A percentile compares a stretch with the other conserved stretches of the same genome.
These are phyloP conservation scores for Rhexocercosporidium sp. DNA, from an alignment of 2,329 filamentous ascomycete genomes.

Conservation along the genomic window DNA sequence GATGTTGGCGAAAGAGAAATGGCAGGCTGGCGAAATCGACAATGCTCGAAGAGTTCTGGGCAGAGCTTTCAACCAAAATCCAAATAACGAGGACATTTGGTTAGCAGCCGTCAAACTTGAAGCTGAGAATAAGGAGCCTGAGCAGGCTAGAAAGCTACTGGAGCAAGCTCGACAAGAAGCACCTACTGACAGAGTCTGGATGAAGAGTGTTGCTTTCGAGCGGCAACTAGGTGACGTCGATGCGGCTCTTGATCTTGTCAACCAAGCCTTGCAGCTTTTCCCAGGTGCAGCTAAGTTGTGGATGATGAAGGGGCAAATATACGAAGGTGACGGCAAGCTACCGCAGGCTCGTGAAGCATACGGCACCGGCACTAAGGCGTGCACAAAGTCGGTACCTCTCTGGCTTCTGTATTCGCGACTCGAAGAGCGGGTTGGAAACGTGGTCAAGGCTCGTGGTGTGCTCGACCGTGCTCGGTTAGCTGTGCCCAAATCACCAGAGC, in stretches of 20 bases:
- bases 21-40: constrained; percentile 86
- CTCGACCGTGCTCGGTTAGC: constrained; percentile 90
- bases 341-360: constrained; percentile 91
- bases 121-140: constrained; percentile 82
- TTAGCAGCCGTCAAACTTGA: constrained; percentile 95
- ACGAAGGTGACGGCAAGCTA: constrained; percentile 79
- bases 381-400: constrained; percentile 80
- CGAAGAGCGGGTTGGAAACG: constrained; percentile 81
- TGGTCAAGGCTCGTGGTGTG: constrained; percentile 91
- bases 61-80: constrained; percentile 91
- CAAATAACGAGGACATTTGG: constrained; percentile 98
- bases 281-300: constrained; percentile 87
- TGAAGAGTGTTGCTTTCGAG: constrained; percentile 94
- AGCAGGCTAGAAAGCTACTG: constrained; percentile 82
- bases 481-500: constrained; percentile 79
- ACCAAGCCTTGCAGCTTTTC: constrained; percentile 85
- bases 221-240: constrained; percentile 81
- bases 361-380: constrained; percentile 84
- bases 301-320: constrained; percentile 99
- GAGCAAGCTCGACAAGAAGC: constrained; percentile 84
- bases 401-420: constrained; percentile 90
- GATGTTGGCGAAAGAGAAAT: constrained; percentile 93
- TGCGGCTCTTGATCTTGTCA: constrained; percentile 83
- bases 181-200: constrained; percentile 95
- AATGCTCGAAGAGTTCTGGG: constrained; percentile 85